Conservation (phyloP, 2,329 filamentous ascomycete genomes). For the Trichoderma sp. region DNA sequence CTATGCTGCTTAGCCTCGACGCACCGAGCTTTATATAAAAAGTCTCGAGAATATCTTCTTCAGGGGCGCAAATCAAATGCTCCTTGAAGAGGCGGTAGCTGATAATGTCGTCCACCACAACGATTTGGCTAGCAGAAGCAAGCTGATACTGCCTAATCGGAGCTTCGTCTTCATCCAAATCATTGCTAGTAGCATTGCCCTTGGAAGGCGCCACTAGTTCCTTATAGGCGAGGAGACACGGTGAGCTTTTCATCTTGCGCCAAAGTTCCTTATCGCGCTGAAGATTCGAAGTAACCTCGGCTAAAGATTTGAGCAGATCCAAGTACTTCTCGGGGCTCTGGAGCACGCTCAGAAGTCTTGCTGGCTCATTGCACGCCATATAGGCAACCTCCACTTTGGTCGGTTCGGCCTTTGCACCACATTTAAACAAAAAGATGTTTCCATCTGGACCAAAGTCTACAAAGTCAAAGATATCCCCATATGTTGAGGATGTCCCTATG, state of each 20-base stretch:
- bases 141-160: conserved; percentile 77
- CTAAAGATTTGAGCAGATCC: conserved; percentile 74
- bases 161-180: conserved; percentile 60
- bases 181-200: conserved; percentile 40
- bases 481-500: conserved; percentile 66
- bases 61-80: conserved; percentile 78
- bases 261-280: conserved; percentile 78
- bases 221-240: conserved; percentile 80
- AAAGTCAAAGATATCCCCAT: conserved; percentile 92
- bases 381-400: conserved; percentile 81
- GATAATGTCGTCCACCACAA: conserved; percentile 83
- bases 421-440: conserved; percentile 82
- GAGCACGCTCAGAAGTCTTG: conserved; percentile 74
- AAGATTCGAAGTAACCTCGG: conserved; percentile 66
- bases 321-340: conserved; percentile 84
- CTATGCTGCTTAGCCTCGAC: conserved; percentile 68
- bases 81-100: conserved; percentile 87
- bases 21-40: conserved; percentile 84
- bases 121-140: conserved; percentile 66
- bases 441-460: conserved; percentile 88
- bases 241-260: conserved; percentile 68
- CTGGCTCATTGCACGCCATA: conserved; percentile 80
- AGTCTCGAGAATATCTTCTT: conserved; percentile 80
- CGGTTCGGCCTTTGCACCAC: conserved; percentile 88
- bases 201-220: conserved; percentile 57